A percentile compares a stretch with the other conserved stretches of the same genome.
Conservation (phyloP, 345 rosid genomes). For the Pugionium dolabratum region DNA sequence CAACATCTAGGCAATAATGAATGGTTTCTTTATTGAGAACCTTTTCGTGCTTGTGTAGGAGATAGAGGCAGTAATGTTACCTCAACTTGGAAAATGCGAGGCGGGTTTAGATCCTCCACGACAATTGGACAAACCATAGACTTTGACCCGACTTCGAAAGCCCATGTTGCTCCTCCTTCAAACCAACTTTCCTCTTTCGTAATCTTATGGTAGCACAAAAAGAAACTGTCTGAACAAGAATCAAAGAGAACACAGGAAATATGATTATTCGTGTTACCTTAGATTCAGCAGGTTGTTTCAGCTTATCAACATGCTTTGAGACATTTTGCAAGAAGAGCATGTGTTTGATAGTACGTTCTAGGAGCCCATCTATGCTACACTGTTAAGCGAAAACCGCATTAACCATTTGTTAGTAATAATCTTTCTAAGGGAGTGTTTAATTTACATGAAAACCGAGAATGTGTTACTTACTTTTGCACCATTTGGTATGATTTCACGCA, state of each 20-base stretch:
- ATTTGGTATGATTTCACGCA: slow-evolving; percentile 95
- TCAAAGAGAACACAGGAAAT: not conserved
- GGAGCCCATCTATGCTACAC: slow-evolving; percentile 98
- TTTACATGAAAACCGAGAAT: not conserved
- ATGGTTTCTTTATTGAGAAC: too few relatives aligned
- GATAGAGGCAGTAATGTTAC: slow-evolving; percentile 36
- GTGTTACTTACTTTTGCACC: slow-evolving; percentile 75
- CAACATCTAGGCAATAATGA: slow-evolving; percentile 59
- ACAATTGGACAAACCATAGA: slow-evolving; percentile 89
- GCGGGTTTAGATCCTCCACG: slow-evolving; percentile 91
- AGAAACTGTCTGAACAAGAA: slow-evolving; percentile 13
- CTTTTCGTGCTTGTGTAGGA: too few relatives aligned
- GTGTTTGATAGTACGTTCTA: slow-evolving; percentile 93
- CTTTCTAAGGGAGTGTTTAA: not conserved
- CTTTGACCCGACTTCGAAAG: slow-evolving; percentile 91
- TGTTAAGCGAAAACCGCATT: slow-evolving; percentile 36
- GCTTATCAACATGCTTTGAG: slow-evolving; percentile 88
- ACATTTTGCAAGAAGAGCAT: slow-evolving; percentile 99
- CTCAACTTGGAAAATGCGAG: slow-evolving; percentile 94
- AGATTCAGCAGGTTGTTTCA: slow-evolving; percentile 76
- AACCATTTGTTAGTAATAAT: slow-evolving; percentile 13
- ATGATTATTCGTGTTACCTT: slow-evolving; percentile 50
- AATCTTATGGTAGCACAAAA: slow-evolving; percentile 46
- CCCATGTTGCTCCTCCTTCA: slow-evolving; percentile 94
- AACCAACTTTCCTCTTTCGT: slow-evolving; percentile 51